phyloP scores from a whole-genome alignment of 306 rosid genomes.

The Glycyrrhiza uralensis region DNA sequence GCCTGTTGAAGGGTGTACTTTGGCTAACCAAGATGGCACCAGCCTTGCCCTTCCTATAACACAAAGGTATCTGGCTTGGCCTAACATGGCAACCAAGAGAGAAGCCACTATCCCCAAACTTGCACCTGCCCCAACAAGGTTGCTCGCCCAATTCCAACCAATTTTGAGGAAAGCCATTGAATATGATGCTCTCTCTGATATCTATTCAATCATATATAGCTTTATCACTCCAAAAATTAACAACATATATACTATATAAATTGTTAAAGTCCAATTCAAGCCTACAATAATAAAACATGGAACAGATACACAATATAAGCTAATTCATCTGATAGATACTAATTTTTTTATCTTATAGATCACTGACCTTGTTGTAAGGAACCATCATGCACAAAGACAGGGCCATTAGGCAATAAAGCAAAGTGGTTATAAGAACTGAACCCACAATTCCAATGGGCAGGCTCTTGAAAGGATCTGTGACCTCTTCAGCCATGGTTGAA shows the following conservation, averaged over 20 bases:
- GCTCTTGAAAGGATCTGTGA: conserved; percentile 61
- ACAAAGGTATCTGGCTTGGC: conserved; percentile 96
- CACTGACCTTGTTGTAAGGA: conserved; percentile 70
- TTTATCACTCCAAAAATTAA: conserved; percentile 15
- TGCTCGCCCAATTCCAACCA: conserved; percentile 91
- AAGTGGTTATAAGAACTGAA: conserved; percentile 77
- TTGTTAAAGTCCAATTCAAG: neutral
- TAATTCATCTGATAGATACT: too few species aligned
- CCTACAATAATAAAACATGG: neutral
- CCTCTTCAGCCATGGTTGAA: conserved; percentile 96
- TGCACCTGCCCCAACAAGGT: conserved; percentile 84
- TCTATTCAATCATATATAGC: conserved; percentile 33
- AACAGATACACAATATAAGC: neutral
- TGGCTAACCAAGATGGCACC: conserved; percentile 86
- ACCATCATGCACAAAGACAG: conserved; percentile 73
- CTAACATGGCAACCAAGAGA: conserved; percentile 85
- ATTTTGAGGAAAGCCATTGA: conserved; percentile 60
- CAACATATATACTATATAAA: neutral
- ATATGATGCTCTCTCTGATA: conserved; percentile 60
- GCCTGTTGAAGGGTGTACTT: conserved; percentile 82
- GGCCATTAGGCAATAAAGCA: conserved; percentile 87
- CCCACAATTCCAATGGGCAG: conserved; percentile 90
- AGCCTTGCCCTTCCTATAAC: conserved; percentile 85
- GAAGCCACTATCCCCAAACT: conserved; percentile 69
- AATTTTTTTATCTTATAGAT: neutral